These are phyloP conservation scores for Voacanga thouarsii DNA, from an alignment of 257 asterid species.

Conservation along the genomic window DNA sequence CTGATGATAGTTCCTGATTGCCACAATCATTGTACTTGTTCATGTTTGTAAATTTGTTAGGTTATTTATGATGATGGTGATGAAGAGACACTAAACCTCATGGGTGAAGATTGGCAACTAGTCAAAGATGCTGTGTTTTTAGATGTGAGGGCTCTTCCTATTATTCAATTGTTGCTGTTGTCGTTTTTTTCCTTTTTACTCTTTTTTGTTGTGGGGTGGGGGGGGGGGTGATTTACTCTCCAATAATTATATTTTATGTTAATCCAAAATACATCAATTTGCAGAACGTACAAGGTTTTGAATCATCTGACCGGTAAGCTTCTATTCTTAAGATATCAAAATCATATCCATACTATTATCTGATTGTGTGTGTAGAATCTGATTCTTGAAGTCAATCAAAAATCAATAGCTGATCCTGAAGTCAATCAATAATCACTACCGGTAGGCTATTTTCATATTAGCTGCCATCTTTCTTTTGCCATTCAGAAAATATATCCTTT, in stretches of 20 bases:
- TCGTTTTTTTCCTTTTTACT: background rate
- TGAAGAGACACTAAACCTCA: background rate
- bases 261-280: background rate
- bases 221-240: background rate
- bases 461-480: background rate
- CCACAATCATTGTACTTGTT: background rate
- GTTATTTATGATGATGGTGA: conserved; percentile 5
- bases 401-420: background rate
- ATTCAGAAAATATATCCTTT: background rate
- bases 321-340: background rate
- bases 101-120: conserved; percentile 1
- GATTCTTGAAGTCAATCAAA: background rate
- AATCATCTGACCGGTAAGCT: background rate
- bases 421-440: background rate
- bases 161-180: background rate
- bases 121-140: background rate
- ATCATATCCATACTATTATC: background rate
- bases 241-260: background rate
- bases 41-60: background rate
- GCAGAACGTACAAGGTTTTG: background rate
- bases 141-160: background rate
- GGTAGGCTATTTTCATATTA: too few relatives aligned
- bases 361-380: background rate
- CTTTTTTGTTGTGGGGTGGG: too few relatives aligned
- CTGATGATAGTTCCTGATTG: background rate